Percentiles rank a stretch among this genome's conserved stretches.
phyloP scores from a whole-genome alignment of 176 grass and related monocot species.

The Coix lacrymajobi region DNA sequence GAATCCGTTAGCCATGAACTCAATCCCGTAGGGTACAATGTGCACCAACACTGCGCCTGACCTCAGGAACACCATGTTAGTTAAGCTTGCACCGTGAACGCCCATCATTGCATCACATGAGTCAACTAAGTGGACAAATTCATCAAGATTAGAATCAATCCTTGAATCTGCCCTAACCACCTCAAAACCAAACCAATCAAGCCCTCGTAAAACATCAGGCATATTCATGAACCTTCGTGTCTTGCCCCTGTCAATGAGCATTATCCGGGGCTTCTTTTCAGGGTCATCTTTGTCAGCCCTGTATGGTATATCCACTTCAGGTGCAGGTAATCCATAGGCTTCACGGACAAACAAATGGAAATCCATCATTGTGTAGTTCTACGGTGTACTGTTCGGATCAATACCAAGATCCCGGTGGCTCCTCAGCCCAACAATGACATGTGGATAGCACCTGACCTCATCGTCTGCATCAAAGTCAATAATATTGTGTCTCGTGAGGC shows the following conservation, averaged over 20 bases:
- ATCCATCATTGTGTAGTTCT: constrained; percentile 61
- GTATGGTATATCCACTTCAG: constrained; percentile 35
- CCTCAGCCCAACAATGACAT: constrained; percentile 56
- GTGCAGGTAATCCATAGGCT: constrained; percentile 33
- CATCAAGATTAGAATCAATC: constrained; percentile 26
- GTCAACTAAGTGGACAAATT: constrained; percentile 38
- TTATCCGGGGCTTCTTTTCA: constrained; percentile 59
- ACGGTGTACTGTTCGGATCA: constrained; percentile 23
- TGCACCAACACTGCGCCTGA: constrained; percentile 48
- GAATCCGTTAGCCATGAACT: constrained; percentile 39
- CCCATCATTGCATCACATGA: constrained; percentile 68
- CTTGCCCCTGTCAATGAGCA: constrained; percentile 55
- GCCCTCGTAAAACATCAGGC: constrained; percentile 22
- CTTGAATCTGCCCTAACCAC: constrained; percentile 45
- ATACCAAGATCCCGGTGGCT: constrained; percentile 61
- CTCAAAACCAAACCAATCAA: constrained; percentile 60
- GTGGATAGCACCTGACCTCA: constrained; percentile 63
- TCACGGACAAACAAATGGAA: constrained; percentile 60
- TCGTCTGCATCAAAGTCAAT: constrained; percentile 37
- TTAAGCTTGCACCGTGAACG: constrained; percentile 60
- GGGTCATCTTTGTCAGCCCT: constrained; percentile 31
- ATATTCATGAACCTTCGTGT: constrained; percentile 48
- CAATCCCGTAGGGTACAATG: constrained; percentile 63
- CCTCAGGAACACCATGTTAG: constrained; percentile 73
- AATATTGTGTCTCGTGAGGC: constrained; percentile 36